Base-by-base conservation (phyloP, 106 monocot species). In the Dioscorea zingiberensis region DNA sequence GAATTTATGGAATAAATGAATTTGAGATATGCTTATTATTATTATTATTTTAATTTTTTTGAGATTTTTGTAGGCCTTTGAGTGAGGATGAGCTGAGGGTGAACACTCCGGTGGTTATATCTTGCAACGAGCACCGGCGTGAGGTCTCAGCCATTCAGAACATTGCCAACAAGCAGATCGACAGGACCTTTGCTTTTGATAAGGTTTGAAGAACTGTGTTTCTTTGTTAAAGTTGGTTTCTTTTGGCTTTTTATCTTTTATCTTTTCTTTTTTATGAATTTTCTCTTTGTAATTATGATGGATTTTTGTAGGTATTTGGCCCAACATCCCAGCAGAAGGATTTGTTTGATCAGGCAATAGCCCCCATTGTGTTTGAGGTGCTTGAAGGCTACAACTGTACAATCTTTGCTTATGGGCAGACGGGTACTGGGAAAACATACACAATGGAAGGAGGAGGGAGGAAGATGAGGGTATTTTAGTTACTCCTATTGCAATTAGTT, bases 301-400 rank as follows among this genome's bases (percentile, higher is more conserved):
- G 56, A 51, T 51, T 23, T 59, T 10, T 61, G 19, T 69, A 97
- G 95, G 91, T 97, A 5, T 97, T 97, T 55, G 95, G 91, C 23
- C 88, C 91, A 38, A 48, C 81, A 28, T 88, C 95, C 12, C 75
- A 86, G 77, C 95, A 97, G 57, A 88, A 88, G 63, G 95, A 97
- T 77, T 76, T 97, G 65, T 97, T 88, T 69, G 58, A 97, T 65
- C 88, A 84, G 48, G 73, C 95, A 58, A 75, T 91, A n/a, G 79
- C 79, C 54, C 91, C 91, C 8, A 86, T 91, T 21, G 95, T 97
- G 48, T 85, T 85, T 71, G 95, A 97, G 70, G 91, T 97, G 73
- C 91, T 97, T 22, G 95, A 97, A 69, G 95, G 91, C 17, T 95
- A 95, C 70, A 95, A 94, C 67, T 95, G 91, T 74, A 95, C 94